Conservation (phyloP, 2,329 filamentous ascomycete species). For the Colletotrichum tropicale region DNA sequence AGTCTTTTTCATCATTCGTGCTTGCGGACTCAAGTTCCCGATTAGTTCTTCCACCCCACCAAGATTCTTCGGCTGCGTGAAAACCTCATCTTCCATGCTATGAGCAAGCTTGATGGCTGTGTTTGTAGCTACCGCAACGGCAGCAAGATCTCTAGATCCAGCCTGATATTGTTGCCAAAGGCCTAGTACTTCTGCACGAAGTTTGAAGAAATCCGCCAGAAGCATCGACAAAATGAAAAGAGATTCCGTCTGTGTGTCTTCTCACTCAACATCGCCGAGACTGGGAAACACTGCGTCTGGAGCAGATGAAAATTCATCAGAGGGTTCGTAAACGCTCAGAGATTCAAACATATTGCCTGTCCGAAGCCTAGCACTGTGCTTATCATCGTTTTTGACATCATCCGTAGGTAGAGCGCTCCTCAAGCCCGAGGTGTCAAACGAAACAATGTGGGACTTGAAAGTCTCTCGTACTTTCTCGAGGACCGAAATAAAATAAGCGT, state of each 20-base stretch:
- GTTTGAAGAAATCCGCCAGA: slow-evolving; percentile 31
- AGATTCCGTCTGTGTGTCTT: slow-evolving; percentile 24
- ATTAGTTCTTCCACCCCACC: neutral
- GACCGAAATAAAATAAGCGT: slow-evolving; percentile 37
- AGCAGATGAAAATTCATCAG: slow-evolving; percentile 37
- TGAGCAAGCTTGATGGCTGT: slow-evolving; percentile 38
- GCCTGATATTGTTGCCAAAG: slow-evolving; percentile 34
- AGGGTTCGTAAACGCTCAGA: slow-evolving; percentile 41
- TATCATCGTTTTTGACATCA: neutral
- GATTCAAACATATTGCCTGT: slow-evolving; percentile 35
- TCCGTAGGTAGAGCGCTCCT: neutral
- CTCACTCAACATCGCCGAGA: slow-evolving; percentile 8
- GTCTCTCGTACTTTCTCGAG: slow-evolving; percentile 37
- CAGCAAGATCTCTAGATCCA: slow-evolving; percentile 31
- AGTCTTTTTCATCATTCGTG: neutral
- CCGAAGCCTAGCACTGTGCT: neutral
- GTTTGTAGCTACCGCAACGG: slow-evolving; percentile 40
- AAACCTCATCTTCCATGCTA: slow-evolving; percentile 33
- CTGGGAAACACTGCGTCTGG: slow-evolving; percentile 21
- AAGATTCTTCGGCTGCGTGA: slow-evolving; percentile 18
- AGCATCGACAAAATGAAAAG: slow-evolving; percentile 29
- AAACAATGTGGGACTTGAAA: slow-evolving; percentile 27
- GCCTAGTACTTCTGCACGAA: slow-evolving; percentile 29
- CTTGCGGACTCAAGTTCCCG: neutral
- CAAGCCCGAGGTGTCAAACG: neutral